Percentiles rank a stretch among this genome's conserved stretches.
Evolutionary conservation across 805 yeast species (phyloP).

Genomic region (Teunomyces cretensis): DNA sequence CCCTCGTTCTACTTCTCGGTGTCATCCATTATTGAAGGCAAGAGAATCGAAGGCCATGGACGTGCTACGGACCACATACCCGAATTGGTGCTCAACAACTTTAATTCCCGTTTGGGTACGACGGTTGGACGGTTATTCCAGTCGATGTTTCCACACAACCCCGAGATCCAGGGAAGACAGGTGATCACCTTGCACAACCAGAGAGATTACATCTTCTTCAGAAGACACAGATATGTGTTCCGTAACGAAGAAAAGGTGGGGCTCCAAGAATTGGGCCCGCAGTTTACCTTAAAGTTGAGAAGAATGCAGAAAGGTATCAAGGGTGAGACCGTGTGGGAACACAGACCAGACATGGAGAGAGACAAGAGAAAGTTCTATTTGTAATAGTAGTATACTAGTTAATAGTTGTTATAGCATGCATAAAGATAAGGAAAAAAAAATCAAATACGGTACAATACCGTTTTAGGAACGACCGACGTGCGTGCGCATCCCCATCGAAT

Average conservation of each 20-base stretch:
- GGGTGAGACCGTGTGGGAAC: slow-evolving; percentile 96
- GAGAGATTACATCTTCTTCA: slow-evolving; percentile 90
- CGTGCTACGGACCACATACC: slow-evolving; percentile 88
- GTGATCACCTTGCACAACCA: slow-evolving; percentile 95
- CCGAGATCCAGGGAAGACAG: slow-evolving; percentile 94
- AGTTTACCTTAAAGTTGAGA: slow-evolving; percentile 85
- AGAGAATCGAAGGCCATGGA: slow-evolving; percentile 84
- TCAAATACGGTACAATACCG: too few species aligned
- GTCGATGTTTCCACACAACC: slow-evolving; percentile 86
- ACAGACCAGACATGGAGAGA: slow-evolving; percentile 92
- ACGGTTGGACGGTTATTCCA: slow-evolving; percentile 93
- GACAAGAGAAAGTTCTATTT: slow-evolving; percentile 91
- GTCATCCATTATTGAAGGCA: slow-evolving; percentile 71
- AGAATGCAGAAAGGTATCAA: slow-evolving; percentile 88
- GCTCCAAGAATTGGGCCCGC: slow-evolving; percentile 94
- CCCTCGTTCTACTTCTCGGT: slow-evolving; percentile 92
- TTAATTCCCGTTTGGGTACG: slow-evolving; percentile 87
- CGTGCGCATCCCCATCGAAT: background rate
- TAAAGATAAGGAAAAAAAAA: background rate
- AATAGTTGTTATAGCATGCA: background rate
- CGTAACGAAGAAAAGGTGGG: slow-evolving; percentile 91
- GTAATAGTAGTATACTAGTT: slow-evolving; percentile 25
- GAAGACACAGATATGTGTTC: slow-evolving; percentile 92
- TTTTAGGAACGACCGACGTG: background rate
- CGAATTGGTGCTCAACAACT: slow-evolving; percentile 87